Evolutionary conservation across 202 grass and related monocot genomes (phyloP), one percentile per base, ranked within the genome.

Genomic region (Eragrostis tef): DNA sequence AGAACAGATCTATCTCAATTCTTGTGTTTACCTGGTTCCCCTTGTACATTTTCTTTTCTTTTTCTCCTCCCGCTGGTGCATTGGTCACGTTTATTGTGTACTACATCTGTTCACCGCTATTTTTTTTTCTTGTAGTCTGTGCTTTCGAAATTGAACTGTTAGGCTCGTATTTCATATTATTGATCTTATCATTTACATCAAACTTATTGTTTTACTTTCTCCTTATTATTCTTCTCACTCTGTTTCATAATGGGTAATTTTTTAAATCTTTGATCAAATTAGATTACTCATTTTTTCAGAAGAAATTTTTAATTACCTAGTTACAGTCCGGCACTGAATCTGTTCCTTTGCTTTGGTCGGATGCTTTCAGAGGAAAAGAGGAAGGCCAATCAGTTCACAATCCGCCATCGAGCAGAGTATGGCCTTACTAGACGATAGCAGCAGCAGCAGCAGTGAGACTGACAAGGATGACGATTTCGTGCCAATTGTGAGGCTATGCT

Each of bases 401-500:
- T 22, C 50, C 0, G 4, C 1, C 9, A 83, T 83, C 59, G 86
- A 82, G n/a, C 80, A 73, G n/a, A 87, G 79, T 74, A 43, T 48
- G 49, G 67, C 59, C 29, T 66, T 73, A 41, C 73, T 83, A 20
- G 41, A 49, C 58, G 4, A n/a, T 29, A 68, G 62, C 76, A 53
- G 5, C 22, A 36, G 75, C 44, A 46, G 58, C 66, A 21, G 47
- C 15, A 16, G 3, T 7, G 42, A 82, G 26, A 61, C 49, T 21
- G 70, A 68, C 50, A 81, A 68, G 25, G 84, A 68, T 20, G 61
- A 48, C 22, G 78, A 44, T 59, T 36, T 26, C 14, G 21, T 3
- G 52, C 62, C 41, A 4, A 41, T 11, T 69, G 84, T 86, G 77
- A 86, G 29, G 34, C 34, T 5, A 39, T 5, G 34, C 34, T 39